Evolutionary conservation across 306 rosid species (phyloP).

Genomic region (Adenanthera pavonina): DNA sequence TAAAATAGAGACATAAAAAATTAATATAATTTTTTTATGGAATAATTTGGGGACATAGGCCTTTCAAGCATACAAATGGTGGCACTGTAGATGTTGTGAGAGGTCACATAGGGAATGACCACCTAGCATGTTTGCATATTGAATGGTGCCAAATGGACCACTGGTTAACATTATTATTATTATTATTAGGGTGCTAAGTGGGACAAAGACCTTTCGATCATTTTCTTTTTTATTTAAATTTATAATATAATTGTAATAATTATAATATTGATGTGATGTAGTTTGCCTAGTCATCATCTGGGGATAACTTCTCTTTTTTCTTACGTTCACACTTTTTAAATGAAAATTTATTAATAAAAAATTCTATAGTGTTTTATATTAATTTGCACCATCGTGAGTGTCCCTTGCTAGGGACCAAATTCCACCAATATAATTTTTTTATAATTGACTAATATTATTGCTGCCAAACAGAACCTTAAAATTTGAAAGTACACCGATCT

Average conservation of each 20-base stretch:
- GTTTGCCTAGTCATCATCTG: background rate
- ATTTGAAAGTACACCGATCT: background rate
- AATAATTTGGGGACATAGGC: conserved; percentile 32
- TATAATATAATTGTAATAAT: background rate
- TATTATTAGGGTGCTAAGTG: conserved; percentile 23
- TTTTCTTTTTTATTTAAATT: conserved; percentile 22
- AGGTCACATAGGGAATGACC: conserved; percentile 48
- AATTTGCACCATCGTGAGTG: background rate
- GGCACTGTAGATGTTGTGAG: conserved; percentile 18
- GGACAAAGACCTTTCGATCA: conserved; percentile 41
- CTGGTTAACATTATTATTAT: conserved; percentile 33
- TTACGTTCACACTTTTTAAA: conserved; percentile 4
- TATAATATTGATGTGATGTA: conserved; percentile 29
- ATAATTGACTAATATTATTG: background rate
- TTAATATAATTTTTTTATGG: background rate
- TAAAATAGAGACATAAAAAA: too few species aligned
- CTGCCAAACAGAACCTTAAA: conserved; percentile 1
- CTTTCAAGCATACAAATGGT: conserved; percentile 36
- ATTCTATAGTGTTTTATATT: background rate
- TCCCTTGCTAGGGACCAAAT: background rate
- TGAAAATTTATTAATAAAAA: background rate
- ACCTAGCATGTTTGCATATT: conserved; percentile 36
- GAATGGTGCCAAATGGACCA: conserved; percentile 24
- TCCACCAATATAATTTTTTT: background rate
- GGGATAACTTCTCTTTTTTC: background rate